Evolutionary conservation across 352 stramenopile species (phyloP).

Genomic region (Phytophthora boehmeriae): DNA sequence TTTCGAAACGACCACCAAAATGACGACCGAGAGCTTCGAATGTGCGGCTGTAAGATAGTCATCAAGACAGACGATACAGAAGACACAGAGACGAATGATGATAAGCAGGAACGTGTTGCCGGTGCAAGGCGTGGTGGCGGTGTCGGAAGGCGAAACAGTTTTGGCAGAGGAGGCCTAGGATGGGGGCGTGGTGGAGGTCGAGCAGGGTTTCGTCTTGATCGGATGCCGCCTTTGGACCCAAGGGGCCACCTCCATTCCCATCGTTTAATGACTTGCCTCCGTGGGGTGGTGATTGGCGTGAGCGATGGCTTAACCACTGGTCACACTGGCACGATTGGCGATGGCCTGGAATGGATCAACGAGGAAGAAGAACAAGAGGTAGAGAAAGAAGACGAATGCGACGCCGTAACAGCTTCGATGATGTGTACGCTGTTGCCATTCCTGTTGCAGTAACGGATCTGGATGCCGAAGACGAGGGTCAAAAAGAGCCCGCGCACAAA

Average conservation of each 20-base stretch:
- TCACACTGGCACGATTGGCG: constrained; percentile 22
- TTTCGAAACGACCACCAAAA: constrained; percentile 33
- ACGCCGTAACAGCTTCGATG: constrained; percentile 63
- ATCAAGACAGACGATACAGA: constrained; percentile 23
- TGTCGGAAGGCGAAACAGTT: constrained; percentile 11
- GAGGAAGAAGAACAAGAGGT: constrained; percentile 13
- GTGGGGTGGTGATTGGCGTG: constrained; percentile 26
- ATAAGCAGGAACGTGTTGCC: background rate
- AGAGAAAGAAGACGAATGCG: constrained; percentile 25
- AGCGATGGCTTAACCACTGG: constrained; percentile 23
- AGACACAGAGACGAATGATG: constrained; percentile 1
- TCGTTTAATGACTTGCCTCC: constrained; percentile 20
- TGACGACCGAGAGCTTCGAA: constrained; percentile 30
- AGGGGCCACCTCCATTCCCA: constrained; percentile 13
- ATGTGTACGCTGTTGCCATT: constrained; percentile 32
- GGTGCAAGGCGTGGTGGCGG: constrained; percentile 10
- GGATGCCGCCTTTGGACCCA: constrained; percentile 13
- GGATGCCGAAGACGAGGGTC: constrained; percentile 16
- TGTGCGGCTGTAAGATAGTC: constrained; percentile 48
- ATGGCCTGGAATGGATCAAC: constrained; percentile 11
- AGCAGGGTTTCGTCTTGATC: constrained; percentile 16
- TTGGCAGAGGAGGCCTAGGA: constrained; percentile 10
- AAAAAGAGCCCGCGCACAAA: constrained; percentile 48
- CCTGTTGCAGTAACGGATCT: constrained; percentile 20
- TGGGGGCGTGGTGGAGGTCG: constrained; percentile 28